Evolutionary conservation across 139 green algal genomes (phyloP), one percentile per base, ranked within the genome.

Genomic region (Nannochloris sp.): DNA sequence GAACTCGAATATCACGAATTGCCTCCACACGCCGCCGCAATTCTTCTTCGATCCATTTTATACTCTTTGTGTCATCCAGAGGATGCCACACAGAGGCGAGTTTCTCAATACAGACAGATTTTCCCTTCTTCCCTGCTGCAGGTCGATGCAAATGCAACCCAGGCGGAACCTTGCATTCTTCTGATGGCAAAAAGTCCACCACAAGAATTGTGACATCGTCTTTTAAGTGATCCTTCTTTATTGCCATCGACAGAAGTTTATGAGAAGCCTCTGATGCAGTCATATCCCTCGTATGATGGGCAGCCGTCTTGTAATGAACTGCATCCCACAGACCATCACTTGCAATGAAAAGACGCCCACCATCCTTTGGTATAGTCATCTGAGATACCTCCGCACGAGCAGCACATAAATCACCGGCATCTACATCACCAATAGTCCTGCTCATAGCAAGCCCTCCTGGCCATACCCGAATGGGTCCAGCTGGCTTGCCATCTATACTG

Each of bases 321-420:
- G 81, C 82, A 63, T 97, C 90, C 90, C 90, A 97, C 65, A 97
- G 71, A 5, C 90, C 90, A 69, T 97, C 90, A 28, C 74, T 88
- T 17, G 85, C 90, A 4, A 97, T 80, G 65, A 95, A 81, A 49
- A 97, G 71, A 13, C 90, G 82, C 0, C 60, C 88, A n/a, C 90
- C 90, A 2, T 50, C 67, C 57, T 61, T 55, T 17, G 90, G 90
- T 33, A 96, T 68, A 1, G 76, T 85, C 43, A 94, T 73, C 36
- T 76, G 75, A 31, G 70, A 67, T 4, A 89, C 62, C 67, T 94
- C 83, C 4, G 87, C 84, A 28, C 79, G 71, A 10, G 66, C 63
- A 6, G 31, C 56, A 31, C 84, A 72, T 3, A 58, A 48, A 2
- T 61, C 49, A 23, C 44, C 78, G 3, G 86, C 78, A 50, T 83